These are phyloP conservation scores for Xylaria palmicola DNA, from an alignment of 495 filamentous ascomycete species.

Conservation along the genomic window DNA sequence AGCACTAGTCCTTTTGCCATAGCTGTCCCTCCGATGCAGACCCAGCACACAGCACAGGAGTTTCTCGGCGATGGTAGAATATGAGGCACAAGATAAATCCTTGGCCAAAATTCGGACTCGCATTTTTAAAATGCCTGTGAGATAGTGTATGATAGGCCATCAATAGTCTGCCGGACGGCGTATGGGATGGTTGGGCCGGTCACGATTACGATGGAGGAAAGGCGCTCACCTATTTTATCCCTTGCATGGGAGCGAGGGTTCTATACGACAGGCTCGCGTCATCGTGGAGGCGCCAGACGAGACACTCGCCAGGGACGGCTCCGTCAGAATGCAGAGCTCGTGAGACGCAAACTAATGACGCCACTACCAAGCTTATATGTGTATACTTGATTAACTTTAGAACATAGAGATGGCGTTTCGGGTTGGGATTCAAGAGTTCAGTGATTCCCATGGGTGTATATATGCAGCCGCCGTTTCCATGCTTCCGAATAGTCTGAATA, in stretches of 20 bases:
- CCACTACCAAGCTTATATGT: neutral
- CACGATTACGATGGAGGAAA: neutral
- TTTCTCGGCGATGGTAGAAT: neutral
- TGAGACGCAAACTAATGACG: neutral
- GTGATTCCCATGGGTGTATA: neutral
- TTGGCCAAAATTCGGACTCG: neutral
- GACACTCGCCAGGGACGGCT: too few relatives aligned
- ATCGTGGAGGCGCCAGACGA: neutral
- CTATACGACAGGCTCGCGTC: neutral
- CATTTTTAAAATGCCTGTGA: neutral
- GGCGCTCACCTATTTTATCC: neutral
- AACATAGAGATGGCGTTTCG: slow-evolving; percentile 9
- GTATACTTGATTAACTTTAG: slow-evolving; percentile 5
- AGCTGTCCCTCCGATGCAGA: too few relatives aligned
- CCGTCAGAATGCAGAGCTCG: neutral
- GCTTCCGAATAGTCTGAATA: too few relatives aligned
- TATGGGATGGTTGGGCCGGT: neutral
- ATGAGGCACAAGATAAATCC: neutral
- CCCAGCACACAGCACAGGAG: neutral
- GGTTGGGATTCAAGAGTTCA: neutral
- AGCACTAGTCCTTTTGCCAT: neutral
- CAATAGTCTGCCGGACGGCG: neutral
- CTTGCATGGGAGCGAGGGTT: neutral
- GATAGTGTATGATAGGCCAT: neutral
- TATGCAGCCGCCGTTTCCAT: too few relatives aligned